Evolutionary conservation across 345 rosid species (phyloP).

Genomic region (Populus deltoides): DNA sequence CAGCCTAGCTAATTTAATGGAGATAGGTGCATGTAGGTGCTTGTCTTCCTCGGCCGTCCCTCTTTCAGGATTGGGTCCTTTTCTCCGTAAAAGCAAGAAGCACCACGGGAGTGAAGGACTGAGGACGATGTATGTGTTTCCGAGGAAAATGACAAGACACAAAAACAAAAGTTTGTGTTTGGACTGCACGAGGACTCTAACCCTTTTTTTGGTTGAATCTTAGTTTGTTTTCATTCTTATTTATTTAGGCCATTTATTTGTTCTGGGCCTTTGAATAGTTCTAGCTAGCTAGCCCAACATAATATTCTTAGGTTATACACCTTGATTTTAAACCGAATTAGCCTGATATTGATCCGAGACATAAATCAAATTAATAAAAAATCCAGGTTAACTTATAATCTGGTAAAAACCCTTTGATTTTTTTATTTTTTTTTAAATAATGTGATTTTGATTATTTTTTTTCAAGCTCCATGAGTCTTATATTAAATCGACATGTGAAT

Average conservation of each 20-base stretch:
- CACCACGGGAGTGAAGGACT: background rate
- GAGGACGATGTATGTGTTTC: background rate
- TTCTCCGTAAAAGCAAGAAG: background rate
- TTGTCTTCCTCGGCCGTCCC: constrained; percentile 3
- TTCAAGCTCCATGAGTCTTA: too few relatives aligned
- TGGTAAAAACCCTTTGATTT: too few relatives aligned
- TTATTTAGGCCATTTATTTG: background rate
- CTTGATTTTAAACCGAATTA: too few relatives aligned
- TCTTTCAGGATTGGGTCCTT: background rate
- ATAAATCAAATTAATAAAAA: too few relatives aligned
- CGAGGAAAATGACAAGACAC: constrained; percentile 8
- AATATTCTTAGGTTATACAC: too few relatives aligned
- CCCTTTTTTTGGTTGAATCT: background rate
- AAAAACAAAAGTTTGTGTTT: background rate
- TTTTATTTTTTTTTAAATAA: too few relatives aligned
- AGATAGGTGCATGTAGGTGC: background rate
- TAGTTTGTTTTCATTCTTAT: background rate
- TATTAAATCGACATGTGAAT: too few relatives aligned
- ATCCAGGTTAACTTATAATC: too few relatives aligned
- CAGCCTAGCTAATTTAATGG: background rate
- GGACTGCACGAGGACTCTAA: background rate
- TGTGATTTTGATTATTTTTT: too few relatives aligned
- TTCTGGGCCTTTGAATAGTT: background rate
- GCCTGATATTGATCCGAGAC: too few relatives aligned
- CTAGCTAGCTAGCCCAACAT: too few relatives aligned